Evolutionary conservation across 2,329 filamentous ascomycete species (phyloP).

Genomic region (Aspergillus tamarii): DNA sequence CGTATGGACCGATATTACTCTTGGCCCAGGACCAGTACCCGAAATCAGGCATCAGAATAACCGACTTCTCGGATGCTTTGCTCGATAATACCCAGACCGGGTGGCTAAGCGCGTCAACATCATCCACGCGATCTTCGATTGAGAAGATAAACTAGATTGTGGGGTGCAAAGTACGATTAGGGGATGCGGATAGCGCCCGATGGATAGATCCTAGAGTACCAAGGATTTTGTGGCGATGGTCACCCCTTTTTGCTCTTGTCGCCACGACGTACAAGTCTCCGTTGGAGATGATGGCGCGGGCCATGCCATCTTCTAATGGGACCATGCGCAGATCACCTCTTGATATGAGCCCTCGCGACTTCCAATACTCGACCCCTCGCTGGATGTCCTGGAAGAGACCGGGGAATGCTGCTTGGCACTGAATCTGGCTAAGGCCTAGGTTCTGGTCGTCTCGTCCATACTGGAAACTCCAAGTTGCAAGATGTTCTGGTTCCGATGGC

Average conservation of each 20-base stretch:
- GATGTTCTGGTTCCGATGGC: not conserved
- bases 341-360: slow-evolving; percentile 2
- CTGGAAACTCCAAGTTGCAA: slow-evolving; percentile 1
- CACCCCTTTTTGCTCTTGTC: not conserved
- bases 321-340: not conserved
- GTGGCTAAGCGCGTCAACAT: not conserved
- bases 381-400: slow-evolving; percentile 9
- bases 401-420: slow-evolving; percentile 10
- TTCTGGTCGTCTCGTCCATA: slow-evolving; percentile 7
- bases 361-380: slow-evolving; percentile 6
- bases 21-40: slow-evolving; percentile 10
- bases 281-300: slow-evolving; percentile 9
- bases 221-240: slow-evolving; percentile 8
- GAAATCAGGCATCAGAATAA: slow-evolving; percentile 9
- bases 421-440: not conserved
- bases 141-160: slow-evolving; percentile 10
- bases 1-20: slow-evolving; percentile 8
- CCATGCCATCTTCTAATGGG: slow-evolving; percentile 7
- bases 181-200: slow-evolving; percentile 2
- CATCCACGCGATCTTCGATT: slow-evolving; percentile 2
- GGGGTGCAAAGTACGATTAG: slow-evolving; percentile 1
- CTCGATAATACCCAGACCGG: slow-evolving; percentile 5
- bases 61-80: slow-evolving; percentile 6
- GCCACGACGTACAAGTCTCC: slow-evolving; percentile 9
- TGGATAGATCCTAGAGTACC: slow-evolving; percentile 6